Conservation (phyloP, 441 rosid species). For the Viola pubescens region DNA sequence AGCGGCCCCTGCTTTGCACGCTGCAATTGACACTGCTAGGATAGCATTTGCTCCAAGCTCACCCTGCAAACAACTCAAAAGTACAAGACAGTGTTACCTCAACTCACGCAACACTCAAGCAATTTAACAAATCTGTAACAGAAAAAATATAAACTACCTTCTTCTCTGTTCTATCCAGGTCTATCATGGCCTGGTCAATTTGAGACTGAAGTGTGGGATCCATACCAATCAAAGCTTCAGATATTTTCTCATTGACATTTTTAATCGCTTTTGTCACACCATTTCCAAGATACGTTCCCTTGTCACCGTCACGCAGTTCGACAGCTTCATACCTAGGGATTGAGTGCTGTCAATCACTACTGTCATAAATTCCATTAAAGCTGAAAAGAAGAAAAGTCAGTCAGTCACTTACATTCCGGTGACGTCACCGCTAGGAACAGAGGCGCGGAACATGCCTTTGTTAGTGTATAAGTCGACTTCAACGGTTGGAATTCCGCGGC, state of each 20-base stretch:
- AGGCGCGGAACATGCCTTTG: conserved; percentile 87
- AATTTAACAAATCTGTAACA: not conserved
- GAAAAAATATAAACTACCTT: conserved; percentile 38
- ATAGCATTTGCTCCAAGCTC: conserved; percentile 95
- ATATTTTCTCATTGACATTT: conserved; percentile 79
- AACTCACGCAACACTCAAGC: not conserved
- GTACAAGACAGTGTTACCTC: conserved; percentile 13
- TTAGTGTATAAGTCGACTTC: conserved; percentile 89
- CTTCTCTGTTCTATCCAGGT: conserved; percentile 88
- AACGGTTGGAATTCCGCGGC: conserved; percentile 89
- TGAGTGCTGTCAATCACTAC: too few relatives aligned
- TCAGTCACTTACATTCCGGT: conserved; percentile 66
- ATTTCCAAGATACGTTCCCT: conserved; percentile 81
- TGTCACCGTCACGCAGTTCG: conserved; percentile 92
- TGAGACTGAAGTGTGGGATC: conserved; percentile 85
- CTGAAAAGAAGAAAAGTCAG: not conserved
- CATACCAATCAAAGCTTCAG: conserved; percentile 89
- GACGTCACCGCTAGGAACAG: conserved; percentile 72
- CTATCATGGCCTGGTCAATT: conserved; percentile 95
- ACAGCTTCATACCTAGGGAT: conserved; percentile 79
- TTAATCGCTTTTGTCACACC: conserved; percentile 85
- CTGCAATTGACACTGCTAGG: conserved; percentile 93
- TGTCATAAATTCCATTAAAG: too few relatives aligned
- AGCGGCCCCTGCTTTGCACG: conserved; percentile 99
- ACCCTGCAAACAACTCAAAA: conserved; percentile 33